A percentile compares a stretch with the other conserved stretches of the same genome.
These are phyloP conservation scores for Volvox africanus DNA, from an alignment of 139 green algal species.

Conservation along the genomic window DNA sequence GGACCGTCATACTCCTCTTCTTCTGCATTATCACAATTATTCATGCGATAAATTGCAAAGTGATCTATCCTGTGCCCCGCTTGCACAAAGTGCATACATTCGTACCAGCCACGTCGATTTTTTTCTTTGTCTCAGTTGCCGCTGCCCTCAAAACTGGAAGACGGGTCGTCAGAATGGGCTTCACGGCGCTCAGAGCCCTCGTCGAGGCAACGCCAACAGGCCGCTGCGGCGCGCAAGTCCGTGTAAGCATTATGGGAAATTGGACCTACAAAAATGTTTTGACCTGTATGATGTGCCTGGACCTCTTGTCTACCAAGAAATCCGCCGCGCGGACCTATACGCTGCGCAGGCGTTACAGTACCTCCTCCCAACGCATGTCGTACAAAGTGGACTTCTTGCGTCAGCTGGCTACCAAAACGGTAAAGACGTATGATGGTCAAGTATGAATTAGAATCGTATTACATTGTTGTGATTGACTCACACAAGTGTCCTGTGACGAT, in stretches of 20 bases:
- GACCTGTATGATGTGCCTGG: too few species aligned
- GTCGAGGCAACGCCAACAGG: slow-evolving; percentile 22
- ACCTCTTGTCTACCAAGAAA: too few species aligned
- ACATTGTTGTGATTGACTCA: too few species aligned
- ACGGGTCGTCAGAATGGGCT: neutral
- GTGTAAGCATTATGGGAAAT: slow-evolving; percentile 29
- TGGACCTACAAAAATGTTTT: neutral
- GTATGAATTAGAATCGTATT: too few species aligned
- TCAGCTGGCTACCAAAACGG: neutral
- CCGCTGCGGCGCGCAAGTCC: slow-evolving; percentile 15
- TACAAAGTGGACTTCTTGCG: neutral
- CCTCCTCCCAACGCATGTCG: neutral
- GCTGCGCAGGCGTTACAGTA: neutral
- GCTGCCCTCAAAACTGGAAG: neutral
- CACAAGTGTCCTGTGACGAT: too few species aligned
- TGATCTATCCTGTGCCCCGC: neutral
- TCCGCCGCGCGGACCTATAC: neutral
- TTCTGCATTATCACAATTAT: slow-evolving; percentile 27
- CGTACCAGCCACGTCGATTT: slow-evolving; percentile 48
- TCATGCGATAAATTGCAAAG: neutral
- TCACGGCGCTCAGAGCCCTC: neutral
- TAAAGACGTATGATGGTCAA: too few species aligned
- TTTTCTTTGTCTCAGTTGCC: slow-evolving; percentile 45
- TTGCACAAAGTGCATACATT: neutral
- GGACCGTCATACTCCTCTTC: slow-evolving; percentile 55